A percentile compares a stretch with the other conserved stretches of the same genome.
Conservation (phyloP, 2,329 filamentous ascomycete genomes). For the Elsinoe ampelina region DNA sequence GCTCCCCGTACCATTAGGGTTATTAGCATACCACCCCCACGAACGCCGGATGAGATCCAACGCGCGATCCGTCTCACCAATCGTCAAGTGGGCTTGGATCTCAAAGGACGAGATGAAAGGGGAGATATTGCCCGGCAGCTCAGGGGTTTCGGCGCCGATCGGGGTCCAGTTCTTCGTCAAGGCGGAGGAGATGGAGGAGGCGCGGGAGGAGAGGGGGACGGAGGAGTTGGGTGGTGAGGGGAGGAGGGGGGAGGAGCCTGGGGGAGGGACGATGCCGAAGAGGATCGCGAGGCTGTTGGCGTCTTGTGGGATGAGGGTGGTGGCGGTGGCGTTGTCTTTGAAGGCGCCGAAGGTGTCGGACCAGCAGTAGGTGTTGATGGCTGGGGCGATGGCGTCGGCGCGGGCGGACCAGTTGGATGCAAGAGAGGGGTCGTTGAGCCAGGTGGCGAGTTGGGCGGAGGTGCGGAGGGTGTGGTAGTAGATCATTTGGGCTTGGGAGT, state of each 20-base stretch:
- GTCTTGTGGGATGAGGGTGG: slow-evolving; percentile 38
- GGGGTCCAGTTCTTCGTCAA: slow-evolving; percentile 46
- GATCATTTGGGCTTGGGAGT: slow-evolving; percentile 45
- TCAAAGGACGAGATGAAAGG: slow-evolving; percentile 53
- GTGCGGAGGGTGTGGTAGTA: slow-evolving; percentile 36
- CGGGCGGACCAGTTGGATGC: slow-evolving; percentile 18
- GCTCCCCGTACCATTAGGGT: slow-evolving; percentile 48
- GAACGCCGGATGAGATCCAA: slow-evolving; percentile 46
- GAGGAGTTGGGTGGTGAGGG: slow-evolving; percentile 16
- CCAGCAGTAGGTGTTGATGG: slow-evolving; percentile 25
- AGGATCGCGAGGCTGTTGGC: slow-evolving; percentile 25
- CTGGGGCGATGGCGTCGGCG: slow-evolving; percentile 19
- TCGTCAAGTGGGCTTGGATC: slow-evolving; percentile 47
- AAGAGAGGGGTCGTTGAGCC: slow-evolving; percentile 23
- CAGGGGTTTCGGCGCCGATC: slow-evolving; percentile 47
- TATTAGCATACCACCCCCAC: slow-evolving; percentile 54
- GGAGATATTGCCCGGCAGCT: slow-evolving; percentile 49
- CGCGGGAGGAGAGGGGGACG: slow-evolving; percentile 9
- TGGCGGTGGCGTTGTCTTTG: slow-evolving; percentile 29
- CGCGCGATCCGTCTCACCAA: slow-evolving; percentile 40
- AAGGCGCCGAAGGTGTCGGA: slow-evolving; percentile 23
- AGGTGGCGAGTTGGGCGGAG: slow-evolving; percentile 23
- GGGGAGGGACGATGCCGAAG: slow-evolving; percentile 17
- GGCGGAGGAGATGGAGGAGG: slow-evolving; percentile 13
- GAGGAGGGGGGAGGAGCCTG: background rate